These are phyloP conservation scores for Vigna reflexopilosa DNA, from an alignment of 306 rosid genomes.

Conservation along the genomic window DNA sequence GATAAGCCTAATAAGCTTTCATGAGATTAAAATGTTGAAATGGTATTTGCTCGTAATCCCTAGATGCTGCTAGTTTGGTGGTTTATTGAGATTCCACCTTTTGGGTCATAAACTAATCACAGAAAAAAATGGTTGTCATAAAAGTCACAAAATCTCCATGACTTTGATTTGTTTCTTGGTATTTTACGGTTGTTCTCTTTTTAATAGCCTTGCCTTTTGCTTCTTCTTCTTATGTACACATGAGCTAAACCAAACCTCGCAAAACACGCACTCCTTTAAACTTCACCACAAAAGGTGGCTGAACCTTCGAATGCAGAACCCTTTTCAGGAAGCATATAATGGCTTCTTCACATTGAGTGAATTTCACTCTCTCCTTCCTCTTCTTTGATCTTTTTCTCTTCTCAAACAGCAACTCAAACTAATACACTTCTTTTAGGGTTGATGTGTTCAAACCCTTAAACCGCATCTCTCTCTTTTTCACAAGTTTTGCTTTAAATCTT, in stretches of 20 bases:
- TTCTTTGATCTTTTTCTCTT: constrained; percentile 31
- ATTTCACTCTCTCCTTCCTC: constrained; percentile 42
- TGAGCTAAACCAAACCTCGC: constrained; percentile 43
- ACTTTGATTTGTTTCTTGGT: constrained; percentile 54
- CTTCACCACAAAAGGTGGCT: constrained; percentile 94
- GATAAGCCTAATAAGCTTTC: constrained; percentile 45
- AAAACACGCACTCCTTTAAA: constrained; percentile 59
- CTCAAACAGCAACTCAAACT: constrained; percentile 9
- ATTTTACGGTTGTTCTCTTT: constrained; percentile 42
- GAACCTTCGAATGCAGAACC: constrained; percentile 91
- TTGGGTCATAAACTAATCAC: constrained; percentile 19
- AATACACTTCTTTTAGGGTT: constrained; percentile 38
- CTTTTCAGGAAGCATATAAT: constrained; percentile 82
- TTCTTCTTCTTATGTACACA: constrained; percentile 42
- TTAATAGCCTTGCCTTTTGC: constrained; percentile 49
- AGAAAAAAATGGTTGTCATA: constrained; percentile 13
- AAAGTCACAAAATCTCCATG: constrained; percentile 18
- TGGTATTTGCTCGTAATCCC: constrained; percentile 54
- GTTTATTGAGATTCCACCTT: constrained; percentile 75
- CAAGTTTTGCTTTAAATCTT: background rate
- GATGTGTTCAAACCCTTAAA: constrained; percentile 12
- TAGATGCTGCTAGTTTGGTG: constrained; percentile 43
- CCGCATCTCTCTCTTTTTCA: background rate
- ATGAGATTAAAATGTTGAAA: constrained; percentile 53
- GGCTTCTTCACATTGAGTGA: constrained; percentile 59